Base-by-base conservation (phyloP, 2,329 filamentous ascomycete genomes). In the Xenoacremonium recifei region DNA sequence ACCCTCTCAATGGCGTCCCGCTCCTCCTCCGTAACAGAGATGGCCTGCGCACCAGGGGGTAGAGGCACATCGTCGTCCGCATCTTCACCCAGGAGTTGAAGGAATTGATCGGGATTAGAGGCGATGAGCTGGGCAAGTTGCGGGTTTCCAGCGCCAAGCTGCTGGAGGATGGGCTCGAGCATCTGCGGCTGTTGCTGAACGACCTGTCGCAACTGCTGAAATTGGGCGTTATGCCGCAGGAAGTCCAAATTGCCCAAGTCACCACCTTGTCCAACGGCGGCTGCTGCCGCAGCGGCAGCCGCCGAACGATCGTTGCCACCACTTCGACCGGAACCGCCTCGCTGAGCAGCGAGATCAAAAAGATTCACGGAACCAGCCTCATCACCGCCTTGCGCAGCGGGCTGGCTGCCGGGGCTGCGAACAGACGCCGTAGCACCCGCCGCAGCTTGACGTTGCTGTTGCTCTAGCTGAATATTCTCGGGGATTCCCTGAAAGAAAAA, bases 131-230 rank as follows among this genome's bases (percentile, higher is more conserved):
- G 85, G 6, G 93, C 93, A 41, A 99, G 82, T 64, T 95, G 87
- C 15, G 93, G 93, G 71, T 99, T 99, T 19, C 92, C 92, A 17
- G 89, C 87, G 25, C 89, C 91, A 27, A 99, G 89, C 69, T 96
- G 91, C 69, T 97, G 92, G 42, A 99, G 76, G 55, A 99, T 97
- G 6, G 93, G 92, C 73, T 99, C 93, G 17, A 99, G 84, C 93
- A 99, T 99, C 65, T 93, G 87, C 15, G 93, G 93, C 65, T 97
- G 89, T 67, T 96, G 91, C 70, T 99, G 93, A 33, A 99, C 92
- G 17, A 99, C 85, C 70, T 96, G 91, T 50, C 93, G 87, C 46
- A 99, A 80, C 70, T 99, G 93, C 71, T 97, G 93, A 72, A 99
- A 99, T 68, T 97, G 92, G 18, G 91, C 85, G 66, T 97, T 97